phyloP scores from a whole-genome alignment of 2,329 filamentous ascomycete species.

The Metarhizium anisopliae region DNA sequence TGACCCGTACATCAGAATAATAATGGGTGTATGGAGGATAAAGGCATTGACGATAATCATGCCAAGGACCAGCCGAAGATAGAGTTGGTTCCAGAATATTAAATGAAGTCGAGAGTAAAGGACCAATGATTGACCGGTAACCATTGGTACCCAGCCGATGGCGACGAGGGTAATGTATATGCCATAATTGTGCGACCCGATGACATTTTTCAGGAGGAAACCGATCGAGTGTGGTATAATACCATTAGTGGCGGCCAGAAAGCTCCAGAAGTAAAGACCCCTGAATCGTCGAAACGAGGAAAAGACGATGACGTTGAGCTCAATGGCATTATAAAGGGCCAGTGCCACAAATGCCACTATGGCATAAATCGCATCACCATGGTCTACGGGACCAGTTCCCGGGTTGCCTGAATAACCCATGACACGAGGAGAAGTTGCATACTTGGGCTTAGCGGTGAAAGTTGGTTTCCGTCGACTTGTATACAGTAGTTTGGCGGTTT shows the following conservation, averaged over 20 bases:
- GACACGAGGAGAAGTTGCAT: background rate
- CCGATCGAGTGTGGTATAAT: constrained; percentile 30
- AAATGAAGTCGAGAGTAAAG: constrained; percentile 54
- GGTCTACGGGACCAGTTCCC: background rate
- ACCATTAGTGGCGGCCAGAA: constrained; percentile 22
- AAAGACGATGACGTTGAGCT: constrained; percentile 22
- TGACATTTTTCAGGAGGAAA: constrained; percentile 33
- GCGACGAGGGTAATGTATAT: constrained; percentile 13
- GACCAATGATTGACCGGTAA: constrained; percentile 51
- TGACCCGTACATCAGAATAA: constrained; percentile 44
- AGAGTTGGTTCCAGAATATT: constrained; percentile 38
- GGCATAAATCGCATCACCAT: background rate
- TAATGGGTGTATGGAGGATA: constrained; percentile 44
- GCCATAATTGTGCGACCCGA: constrained; percentile 6
- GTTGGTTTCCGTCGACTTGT: background rate
- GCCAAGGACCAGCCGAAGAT: constrained; percentile 38
- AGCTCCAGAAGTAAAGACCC: constrained; percentile 30
- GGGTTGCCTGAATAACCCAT: constrained; percentile 7
- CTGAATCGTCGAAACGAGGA: constrained; percentile 19
- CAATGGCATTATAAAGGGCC: constrained; percentile 21
- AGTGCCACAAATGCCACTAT: constrained; percentile 5
- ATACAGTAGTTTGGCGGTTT: background rate
- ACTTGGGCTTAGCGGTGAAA: background rate
- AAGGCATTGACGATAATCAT: constrained; percentile 49
- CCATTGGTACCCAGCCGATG: constrained; percentile 31